Base-by-base conservation (phyloP, 2,329 filamentous ascomycete species). In the Cladosporium sp. region DNA sequence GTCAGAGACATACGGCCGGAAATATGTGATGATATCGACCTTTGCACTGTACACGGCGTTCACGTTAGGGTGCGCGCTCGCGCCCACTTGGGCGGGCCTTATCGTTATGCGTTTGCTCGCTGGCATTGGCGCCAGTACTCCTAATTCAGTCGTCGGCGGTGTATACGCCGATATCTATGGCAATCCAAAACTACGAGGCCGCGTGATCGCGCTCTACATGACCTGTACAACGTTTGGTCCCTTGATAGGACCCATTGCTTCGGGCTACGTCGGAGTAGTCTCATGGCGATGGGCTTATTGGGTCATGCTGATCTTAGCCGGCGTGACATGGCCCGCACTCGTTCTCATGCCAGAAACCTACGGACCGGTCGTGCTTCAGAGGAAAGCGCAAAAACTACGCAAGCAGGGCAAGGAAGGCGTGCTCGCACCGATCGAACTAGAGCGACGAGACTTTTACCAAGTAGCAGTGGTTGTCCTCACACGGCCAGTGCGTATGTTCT, bases 241-340 rank as follows among this genome's bases (percentile, higher is more conserved):
- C 0, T 78, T 89, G n/a, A 71, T 87, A 2, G 84, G 85, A 0
- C 87, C 87, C 3, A 82, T 87, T 15, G 79, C 88, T 25, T 84
- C 84, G 0, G 87, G 86, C 15, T 89, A 82, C 71, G 80, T 83
- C 39, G 77, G 83, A 1, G 79, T 77, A 1, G 79, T 88, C 30
- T 82, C 80, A 22, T 90, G 87, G 88, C 80, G 84, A 40, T 90
- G 87, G 88, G 74, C 81, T 1, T 89, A 89, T 67, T 89, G 87
- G 82, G 80, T 90, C 22, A 86, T 78, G 15, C 76, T 89, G 17
- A 88, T 92, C 19, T 77, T 89, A 57, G 88, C 88, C 1, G 86
- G 82, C 25, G 73, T 74, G 0, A 86, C 85, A 2, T 79, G 87
- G 71, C 69, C 85, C 2, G 75, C 85, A 1, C 73, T 89, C 15